Base-by-base conservation (phyloP, 129 eudicot genomes). In the Rutidosis leptorrhynchoides region DNA sequence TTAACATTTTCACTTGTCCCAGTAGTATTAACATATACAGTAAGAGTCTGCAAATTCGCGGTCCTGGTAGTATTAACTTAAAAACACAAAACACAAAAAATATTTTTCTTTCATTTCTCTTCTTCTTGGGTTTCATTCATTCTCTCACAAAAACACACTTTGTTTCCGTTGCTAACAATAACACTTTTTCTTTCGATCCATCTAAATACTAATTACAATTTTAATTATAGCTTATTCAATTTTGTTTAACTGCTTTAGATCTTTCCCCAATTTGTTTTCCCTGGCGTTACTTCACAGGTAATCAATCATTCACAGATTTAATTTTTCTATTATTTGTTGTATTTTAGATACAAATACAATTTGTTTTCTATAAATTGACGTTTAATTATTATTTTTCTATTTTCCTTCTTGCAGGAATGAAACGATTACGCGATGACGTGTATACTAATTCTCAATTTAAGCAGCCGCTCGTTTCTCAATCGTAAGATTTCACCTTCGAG, bases 381-480 rank as follows among this genome's bases (percentile, higher is more conserved):
- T 16, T 33, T 58, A 55, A 57, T 74, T 60, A 10, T 32, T 70
- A 24, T n/a, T 66, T 67, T 45, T 62, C 27, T 23, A 22, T 35
- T 9, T 1, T 11, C 12, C 0, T 40, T 40, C 45, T 40, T 40
- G 46, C 63, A 93, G 95, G 76, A 76, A 94, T 94, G 99, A 94
- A 94, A 81, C 83, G 99, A 45, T 65, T 84, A 65, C 85, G 96
- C 0, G 99, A 94, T 51, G 99, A 93, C 65, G 86, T 51, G 40
- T 83, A 62, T 75, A 73, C 67, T 25, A 89, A 81, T 76, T 80
- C 96, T 69, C 97, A 84, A 81, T 84, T 86, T 74, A 89, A 86
- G 76, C 90, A 97, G 45, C 96, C 95, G 22, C 89, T 86, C 71
- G 95, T 80, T 60, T 72, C 97, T 67, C 86, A 93, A 74, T 69